Evolutionary conservation across 2,329 filamentous ascomycete genomes (phyloP).

Genomic region (Magnaporthiopsis incrustans): DNA sequence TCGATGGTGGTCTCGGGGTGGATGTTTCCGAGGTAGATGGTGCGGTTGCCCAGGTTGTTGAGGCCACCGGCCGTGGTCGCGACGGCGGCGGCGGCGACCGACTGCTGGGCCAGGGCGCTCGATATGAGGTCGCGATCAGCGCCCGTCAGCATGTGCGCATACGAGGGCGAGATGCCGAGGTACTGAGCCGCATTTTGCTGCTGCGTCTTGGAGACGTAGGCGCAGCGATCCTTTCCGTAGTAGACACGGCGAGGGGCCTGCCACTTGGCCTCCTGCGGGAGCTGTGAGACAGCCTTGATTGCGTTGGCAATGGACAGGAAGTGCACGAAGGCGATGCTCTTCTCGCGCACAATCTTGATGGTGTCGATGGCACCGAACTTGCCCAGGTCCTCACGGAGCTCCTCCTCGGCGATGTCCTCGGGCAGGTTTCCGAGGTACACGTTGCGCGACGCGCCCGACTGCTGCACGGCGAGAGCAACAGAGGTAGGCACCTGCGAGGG

Average conservation of each 20-base stretch:
- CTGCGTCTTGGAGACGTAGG: slow-evolving; percentile 98
- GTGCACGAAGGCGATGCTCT: slow-evolving; percentile 95
- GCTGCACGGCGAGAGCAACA: slow-evolving; percentile 93
- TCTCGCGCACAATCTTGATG: slow-evolving; percentile 95
- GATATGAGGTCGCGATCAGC: slow-evolving; percentile 96
- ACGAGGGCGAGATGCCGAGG: slow-evolving; percentile 90
- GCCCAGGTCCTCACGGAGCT: slow-evolving; percentile 86
- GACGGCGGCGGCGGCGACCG: slow-evolving; percentile 90
- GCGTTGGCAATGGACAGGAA: slow-evolving; percentile 96
- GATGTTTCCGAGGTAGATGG: slow-evolving; percentile 97
- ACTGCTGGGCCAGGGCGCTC: slow-evolving; percentile 92
- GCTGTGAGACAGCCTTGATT: slow-evolving; percentile 93
- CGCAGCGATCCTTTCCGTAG: slow-evolving; percentile 97
- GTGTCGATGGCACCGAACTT: slow-evolving; percentile 97
- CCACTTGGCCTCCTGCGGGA: slow-evolving; percentile 96
- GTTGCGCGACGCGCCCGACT: slow-evolving; percentile 92
- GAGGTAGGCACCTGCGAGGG: slow-evolving; percentile 96
- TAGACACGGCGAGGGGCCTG: slow-evolving; percentile 91
- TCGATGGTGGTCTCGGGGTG: slow-evolving; percentile 98
- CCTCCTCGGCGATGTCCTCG: slow-evolving; percentile 84
- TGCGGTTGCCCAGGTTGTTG: slow-evolving; percentile 94
- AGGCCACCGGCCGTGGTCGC: slow-evolving; percentile 94
- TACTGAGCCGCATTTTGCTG: slow-evolving; percentile 99
- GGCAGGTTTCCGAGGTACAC: slow-evolving; percentile 92
- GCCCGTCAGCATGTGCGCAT: slow-evolving; percentile 91